Evolutionary conservation across 2,329 filamentous ascomycete genomes (phyloP).

Genomic region (Trichoderma atrobrunneum): DNA sequence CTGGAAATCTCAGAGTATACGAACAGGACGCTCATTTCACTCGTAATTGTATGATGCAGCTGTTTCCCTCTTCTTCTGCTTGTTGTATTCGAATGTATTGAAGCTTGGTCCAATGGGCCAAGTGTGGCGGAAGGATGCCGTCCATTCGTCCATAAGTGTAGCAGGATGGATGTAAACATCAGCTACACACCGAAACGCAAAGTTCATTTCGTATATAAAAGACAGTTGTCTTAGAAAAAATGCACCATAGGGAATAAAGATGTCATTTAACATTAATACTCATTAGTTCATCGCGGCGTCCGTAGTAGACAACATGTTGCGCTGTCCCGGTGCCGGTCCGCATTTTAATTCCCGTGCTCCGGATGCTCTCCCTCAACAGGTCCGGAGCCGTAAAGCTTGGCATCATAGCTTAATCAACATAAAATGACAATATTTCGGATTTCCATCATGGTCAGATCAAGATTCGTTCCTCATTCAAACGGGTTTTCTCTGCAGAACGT

Average conservation of each 20-base stretch:
- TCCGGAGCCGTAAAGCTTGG: not conserved
- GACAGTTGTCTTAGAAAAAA: rapidly evolving
- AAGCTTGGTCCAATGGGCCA: no score
- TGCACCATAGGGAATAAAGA: not conserved
- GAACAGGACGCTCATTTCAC: no score
- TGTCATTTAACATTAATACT: rapidly evolving
- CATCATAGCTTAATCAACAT: not conserved
- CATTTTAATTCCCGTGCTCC: not conserved
- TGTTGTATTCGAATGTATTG: no score
- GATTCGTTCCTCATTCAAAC: not conserved
- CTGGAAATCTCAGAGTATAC: no score
- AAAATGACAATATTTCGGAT: not conserved
- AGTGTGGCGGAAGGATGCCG: no score
- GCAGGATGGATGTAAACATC: no score
- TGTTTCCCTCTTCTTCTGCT: no score
- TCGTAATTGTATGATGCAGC: no score
- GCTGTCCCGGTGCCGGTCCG: not conserved
- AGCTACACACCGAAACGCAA: no score
- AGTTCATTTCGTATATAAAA: no score
- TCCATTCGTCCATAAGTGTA: no score
- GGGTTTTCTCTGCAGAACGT: not conserved
- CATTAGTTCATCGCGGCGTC: not conserved
- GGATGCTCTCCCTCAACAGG: not conserved
- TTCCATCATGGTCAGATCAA: not conserved
- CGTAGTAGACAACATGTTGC: not conserved